A percentile compares a stretch with the other conserved stretches of the same genome.
phyloP scores from a whole-genome alignment of 1,139 yeast species.

The Kazachstania sp. region DNA sequence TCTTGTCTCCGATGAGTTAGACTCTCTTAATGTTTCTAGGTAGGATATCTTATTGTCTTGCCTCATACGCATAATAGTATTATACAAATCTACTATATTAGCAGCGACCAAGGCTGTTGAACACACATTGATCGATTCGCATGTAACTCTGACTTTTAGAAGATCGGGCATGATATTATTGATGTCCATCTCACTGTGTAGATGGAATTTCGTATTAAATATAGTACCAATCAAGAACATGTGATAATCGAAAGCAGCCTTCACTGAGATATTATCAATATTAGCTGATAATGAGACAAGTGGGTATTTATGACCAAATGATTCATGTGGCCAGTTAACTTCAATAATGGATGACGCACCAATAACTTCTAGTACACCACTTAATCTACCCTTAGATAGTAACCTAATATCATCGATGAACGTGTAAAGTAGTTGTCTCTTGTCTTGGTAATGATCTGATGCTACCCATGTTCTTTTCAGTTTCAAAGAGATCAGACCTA shows the following conservation, averaged over 20 bases:
- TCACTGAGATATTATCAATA: constrained; percentile 46
- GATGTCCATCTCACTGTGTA: constrained; percentile 60
- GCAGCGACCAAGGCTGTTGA: constrained; percentile 82
- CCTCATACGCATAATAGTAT: constrained; percentile 60
- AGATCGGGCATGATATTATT: constrained; percentile 45
- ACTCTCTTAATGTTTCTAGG: constrained; percentile 46
- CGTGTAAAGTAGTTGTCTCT: constrained; percentile 63
- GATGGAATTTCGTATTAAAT: constrained; percentile 43
- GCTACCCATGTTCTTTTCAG: constrained; percentile 61
- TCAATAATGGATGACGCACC: constrained; percentile 54
- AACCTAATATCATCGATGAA: constrained; percentile 51
- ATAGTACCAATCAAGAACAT: constrained; percentile 61
- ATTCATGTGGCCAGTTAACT: constrained; percentile 57
- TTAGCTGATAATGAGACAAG: constrained; percentile 56
- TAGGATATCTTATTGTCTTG: constrained; percentile 68
- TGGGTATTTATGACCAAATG: constrained; percentile 49
- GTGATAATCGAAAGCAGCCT: constrained; percentile 75
- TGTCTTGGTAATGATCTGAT: constrained; percentile 55
- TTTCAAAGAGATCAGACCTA: constrained; percentile 54
- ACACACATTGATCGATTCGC: constrained; percentile 51
- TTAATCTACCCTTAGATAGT: constrained; percentile 65
- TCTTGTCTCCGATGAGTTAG: constrained; percentile 20
- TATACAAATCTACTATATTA: constrained; percentile 67
- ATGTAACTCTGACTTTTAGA: constrained; percentile 48
- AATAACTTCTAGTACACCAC: constrained; percentile 51